phyloP scores from a whole-genome alignment of 371 early-diverging fungal genomes.

The Mycotypha africana region DNA sequence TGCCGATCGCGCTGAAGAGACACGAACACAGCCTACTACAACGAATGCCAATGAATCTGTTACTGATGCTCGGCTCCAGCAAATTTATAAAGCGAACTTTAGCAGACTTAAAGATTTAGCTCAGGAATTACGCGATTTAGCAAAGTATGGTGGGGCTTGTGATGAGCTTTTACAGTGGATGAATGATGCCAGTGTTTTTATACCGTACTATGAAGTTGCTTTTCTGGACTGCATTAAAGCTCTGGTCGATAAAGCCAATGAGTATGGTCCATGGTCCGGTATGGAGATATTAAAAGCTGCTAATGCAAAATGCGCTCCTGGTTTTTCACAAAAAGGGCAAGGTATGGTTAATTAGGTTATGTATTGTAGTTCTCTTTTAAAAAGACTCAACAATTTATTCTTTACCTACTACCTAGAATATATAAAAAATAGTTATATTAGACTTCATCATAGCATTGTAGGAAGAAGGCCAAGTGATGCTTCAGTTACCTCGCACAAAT shows the following conservation, averaged over 20 bases:
- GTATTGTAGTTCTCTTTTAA: too few species aligned
- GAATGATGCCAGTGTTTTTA: constrained; percentile 29
- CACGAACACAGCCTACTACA: too few species aligned
- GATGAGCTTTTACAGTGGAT: constrained; percentile 35
- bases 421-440: constrained; percentile 9
- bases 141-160: constrained; percentile 30
- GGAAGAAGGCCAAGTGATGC: constrained; percentile 6
- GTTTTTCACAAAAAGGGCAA: constrained; percentile 7
- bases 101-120: constrained; percentile 19
- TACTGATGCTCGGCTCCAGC: too few species aligned
- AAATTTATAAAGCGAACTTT: constrained; percentile 18
- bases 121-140: constrained; percentile 17
- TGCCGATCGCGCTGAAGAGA: too few species aligned
- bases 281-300: constrained; percentile 19
- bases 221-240: constrained; percentile 23
- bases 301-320: neutral
- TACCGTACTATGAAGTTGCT: constrained; percentile 17
- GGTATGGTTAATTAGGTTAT: too few species aligned
- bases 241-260: constrained; percentile 12
- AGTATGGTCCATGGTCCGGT: constrained; percentile 28
- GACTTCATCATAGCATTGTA: constrained; percentile 1
- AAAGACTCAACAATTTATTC: too few species aligned
- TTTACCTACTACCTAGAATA: neutral
- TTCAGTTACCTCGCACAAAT: neutral
- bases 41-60: too few species aligned